Evolutionary conservation across 257 asterid species (phyloP).

Genomic region (Petunia secreta): DNA sequence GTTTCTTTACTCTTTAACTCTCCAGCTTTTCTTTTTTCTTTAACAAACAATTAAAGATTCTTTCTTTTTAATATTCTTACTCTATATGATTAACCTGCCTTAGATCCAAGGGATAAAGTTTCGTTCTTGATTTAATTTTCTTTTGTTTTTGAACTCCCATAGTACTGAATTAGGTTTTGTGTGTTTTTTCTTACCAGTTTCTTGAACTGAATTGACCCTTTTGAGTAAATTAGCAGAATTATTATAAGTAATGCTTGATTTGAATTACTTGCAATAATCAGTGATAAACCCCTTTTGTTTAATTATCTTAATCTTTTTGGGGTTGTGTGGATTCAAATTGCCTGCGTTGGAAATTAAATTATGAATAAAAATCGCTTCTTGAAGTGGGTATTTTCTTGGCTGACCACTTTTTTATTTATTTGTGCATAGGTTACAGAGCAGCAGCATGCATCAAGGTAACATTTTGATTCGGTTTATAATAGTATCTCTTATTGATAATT

Average conservation of each 20-base stretch:
- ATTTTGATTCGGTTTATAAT: conserved; percentile 24
- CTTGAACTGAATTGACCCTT: not conserved
- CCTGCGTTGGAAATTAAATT: not conserved
- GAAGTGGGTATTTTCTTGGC: conserved; percentile 8
- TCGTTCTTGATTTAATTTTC: not conserved
- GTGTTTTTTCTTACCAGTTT: not conserved
- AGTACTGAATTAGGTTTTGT: not conserved
- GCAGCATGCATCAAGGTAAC: conserved; percentile 51
- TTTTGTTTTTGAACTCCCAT: not conserved
- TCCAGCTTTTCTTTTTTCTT: not conserved
- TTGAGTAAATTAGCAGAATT: not conserved
- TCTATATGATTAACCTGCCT: not conserved
- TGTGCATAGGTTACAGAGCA: conserved; percentile 49
- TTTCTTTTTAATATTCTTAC: not conserved
- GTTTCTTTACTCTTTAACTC: not conserved
- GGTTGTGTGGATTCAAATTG: not conserved
- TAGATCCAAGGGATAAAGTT: not conserved
- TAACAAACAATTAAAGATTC: not conserved
- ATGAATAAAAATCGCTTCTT: not conserved
- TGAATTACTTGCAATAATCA: conserved; percentile 11
- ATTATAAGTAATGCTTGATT: not conserved
- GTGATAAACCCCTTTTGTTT: not conserved
- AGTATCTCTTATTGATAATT: not conserved
- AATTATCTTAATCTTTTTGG: not conserved
- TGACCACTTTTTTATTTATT: conserved; percentile 24